phyloP scores from a whole-genome alignment of 495 filamentous ascomycete species.

The Darksidea phi region DNA sequence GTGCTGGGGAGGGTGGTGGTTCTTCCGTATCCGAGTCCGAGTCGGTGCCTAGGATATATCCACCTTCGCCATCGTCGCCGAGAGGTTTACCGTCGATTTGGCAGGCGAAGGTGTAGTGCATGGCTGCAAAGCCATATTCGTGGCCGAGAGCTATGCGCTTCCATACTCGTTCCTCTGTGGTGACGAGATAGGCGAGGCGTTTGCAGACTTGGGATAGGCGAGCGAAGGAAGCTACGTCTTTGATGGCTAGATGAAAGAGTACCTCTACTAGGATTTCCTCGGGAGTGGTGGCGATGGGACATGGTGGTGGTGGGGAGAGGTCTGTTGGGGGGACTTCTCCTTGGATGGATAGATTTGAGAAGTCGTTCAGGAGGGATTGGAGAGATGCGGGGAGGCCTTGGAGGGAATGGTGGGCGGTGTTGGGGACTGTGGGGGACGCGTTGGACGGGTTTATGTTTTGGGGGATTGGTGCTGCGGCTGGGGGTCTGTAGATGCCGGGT shows the following conservation, averaged over 20 bases:
- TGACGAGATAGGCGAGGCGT: slow-evolving; percentile 77
- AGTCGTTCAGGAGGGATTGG: slow-evolving; percentile 71
- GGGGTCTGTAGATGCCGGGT: slow-evolving; percentile 54
- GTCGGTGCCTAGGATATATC: slow-evolving; percentile 13
- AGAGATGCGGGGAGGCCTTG: slow-evolving; percentile 54
- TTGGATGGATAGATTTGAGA: slow-evolving; percentile 64
- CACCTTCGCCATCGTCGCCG: slow-evolving; percentile 32
- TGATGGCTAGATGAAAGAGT: slow-evolving; percentile 64
- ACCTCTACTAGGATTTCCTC: slow-evolving; percentile 80
- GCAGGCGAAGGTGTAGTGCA: slow-evolving; percentile 77
- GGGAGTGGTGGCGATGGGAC: slow-evolving; percentile 73
- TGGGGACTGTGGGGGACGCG: slow-evolving; percentile 53
- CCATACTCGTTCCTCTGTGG: slow-evolving; percentile 89
- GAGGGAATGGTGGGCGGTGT: slow-evolving; percentile 58
- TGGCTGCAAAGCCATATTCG: slow-evolving; percentile 75
- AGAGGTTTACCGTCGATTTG: slow-evolving; percentile 49
- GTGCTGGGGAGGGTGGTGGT: background rate
- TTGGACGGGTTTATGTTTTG: slow-evolving; percentile 53
- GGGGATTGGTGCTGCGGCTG: slow-evolving; percentile 44
- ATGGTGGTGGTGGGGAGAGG: slow-evolving; percentile 65
- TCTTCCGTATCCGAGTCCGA: background rate
- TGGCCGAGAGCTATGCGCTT: slow-evolving; percentile 65
- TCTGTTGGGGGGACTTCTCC: slow-evolving; percentile 59
- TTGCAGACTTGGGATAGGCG: slow-evolving; percentile 84
- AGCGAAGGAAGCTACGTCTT: slow-evolving; percentile 75